Base-by-base conservation (phyloP, 1,139 yeast genomes). In the Sugiyamaella castrensis region DNA sequence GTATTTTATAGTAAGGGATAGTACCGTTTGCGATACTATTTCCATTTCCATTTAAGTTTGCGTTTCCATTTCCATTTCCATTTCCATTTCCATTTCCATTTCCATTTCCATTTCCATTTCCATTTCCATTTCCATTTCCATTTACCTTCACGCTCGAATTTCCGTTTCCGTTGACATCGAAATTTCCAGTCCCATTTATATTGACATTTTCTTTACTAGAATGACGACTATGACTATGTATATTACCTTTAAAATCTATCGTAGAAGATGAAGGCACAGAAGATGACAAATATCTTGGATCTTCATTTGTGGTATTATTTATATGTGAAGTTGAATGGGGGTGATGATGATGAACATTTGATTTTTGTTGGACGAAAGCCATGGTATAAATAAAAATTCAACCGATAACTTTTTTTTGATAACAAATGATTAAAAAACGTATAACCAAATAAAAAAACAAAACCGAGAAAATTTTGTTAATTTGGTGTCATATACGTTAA, bases 1-100 rank as follows among this genome's bases (percentile, higher is more conserved):
- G 48, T 2, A 44, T 26, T 31, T 48, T 48, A 15, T 48, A 48
- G 24, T 48, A 48, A 10, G 48, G 48, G 11, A 36, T 30, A 26
- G 16, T 32, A 16, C 24, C 24, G 5, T 19, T 19, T 4, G 5
- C 5, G 5, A 4, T 19, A 19, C 24, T 5, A 19, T 19, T 19
- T 19, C 24, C 24, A 19, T 19, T 19, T 19, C 24, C 24, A 19
- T 19, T 19, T 4, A 19, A 4, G 5, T 19, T 19, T 19, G 3
- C 24, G 5, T 19, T 19, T 19, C 3, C 24, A 5, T 19, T 19
- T 19, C 24, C 24, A 19, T 19, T 19, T 4, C 3, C 5, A 19
- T 19, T 3, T 19, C 5, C 5, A 19, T 19, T 19, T 19, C 3
- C 24, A 5, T 19, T 19, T 19, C 24, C 24, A 19, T 19, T 19